Percentiles rank a stretch among this genome's conserved stretches.
These are phyloP conservation scores for Zoysia pacifica DNA, from an alignment of 176 grass and related monocot species.

Conservation along the genomic window DNA sequence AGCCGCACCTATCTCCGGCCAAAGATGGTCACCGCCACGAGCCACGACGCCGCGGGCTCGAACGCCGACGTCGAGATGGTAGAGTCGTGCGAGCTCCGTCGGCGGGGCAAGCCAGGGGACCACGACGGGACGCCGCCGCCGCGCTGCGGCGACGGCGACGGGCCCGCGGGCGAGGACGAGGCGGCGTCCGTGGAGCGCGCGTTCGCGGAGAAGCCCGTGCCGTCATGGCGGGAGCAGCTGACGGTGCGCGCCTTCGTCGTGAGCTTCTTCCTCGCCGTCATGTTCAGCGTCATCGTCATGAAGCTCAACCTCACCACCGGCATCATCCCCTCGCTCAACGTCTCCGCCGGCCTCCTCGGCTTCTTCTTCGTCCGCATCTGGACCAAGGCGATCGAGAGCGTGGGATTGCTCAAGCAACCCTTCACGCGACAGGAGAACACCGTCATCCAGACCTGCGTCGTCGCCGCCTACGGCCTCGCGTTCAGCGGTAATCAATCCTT, in stretches of 20 bases:
- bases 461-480: conserved; percentile 75
- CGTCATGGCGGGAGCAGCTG: conserved; percentile 72
- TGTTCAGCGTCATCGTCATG: conserved; percentile 89
- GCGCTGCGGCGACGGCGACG: neutral
- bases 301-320: conserved; percentile 89
- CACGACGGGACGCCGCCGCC: neutral
- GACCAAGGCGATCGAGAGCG: conserved; percentile 47
- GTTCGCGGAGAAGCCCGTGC: conserved; percentile 52
- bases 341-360: conserved; percentile 78
- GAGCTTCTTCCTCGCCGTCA: conserved; percentile 60
- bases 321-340: conserved; percentile 86
- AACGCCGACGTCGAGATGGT: conserved; percentile 44
- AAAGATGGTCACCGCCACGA: conserved; percentile 25
- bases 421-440: conserved; percentile 95
- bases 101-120: conserved; percentile 21
- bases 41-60: neutral
- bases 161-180: neutral
- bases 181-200: conserved; percentile 39
- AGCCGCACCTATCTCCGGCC: neutral
- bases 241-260: conserved; percentile 67
- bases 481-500: conserved; percentile 63
- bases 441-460: conserved; percentile 90
- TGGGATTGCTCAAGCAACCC: conserved; percentile 51
- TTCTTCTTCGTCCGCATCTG: conserved; percentile 84
- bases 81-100: conserved; percentile 41